These are phyloP conservation scores for Salvia miltiorrhiza DNA, from an alignment of 257 asterid species.

Conservation along the genomic window DNA sequence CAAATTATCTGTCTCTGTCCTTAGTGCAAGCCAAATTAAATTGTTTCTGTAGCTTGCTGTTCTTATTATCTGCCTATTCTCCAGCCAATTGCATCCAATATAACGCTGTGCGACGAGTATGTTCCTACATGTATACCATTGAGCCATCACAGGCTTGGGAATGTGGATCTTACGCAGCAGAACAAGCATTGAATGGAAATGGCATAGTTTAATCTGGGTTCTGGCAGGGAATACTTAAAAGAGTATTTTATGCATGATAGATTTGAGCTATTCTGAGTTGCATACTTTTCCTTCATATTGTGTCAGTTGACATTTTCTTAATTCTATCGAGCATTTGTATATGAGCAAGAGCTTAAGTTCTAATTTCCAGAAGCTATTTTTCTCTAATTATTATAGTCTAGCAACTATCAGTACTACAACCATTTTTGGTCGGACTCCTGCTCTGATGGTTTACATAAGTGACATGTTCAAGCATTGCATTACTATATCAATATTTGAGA, in stretches of 20 bases:
- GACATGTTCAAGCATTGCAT: background rate
- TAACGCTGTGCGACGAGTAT: background rate
- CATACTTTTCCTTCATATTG: background rate
- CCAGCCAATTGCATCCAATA: background rate
- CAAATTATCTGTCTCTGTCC: background rate
- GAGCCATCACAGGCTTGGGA: background rate
- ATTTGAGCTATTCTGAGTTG: background rate
- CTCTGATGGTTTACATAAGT: background rate
- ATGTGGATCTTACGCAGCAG: background rate
- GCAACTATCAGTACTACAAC: background rate
- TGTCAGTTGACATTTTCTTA: too few species aligned
- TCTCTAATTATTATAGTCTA: background rate
- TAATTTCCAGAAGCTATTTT: background rate
- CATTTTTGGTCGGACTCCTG: background rate
- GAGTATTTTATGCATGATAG: background rate
- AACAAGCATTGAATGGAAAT: background rate
- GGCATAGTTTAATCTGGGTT: background rate
- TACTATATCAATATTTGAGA: background rate
- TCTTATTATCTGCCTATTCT: background rate
- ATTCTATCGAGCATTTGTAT: too few species aligned
- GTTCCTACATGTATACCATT: background rate
- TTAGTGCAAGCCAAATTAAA: background rate
- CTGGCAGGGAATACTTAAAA: background rate
- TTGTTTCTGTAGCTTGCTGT: background rate
- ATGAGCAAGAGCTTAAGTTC: background rate